These are phyloP conservation scores for Salvia miltiorrhiza DNA, from an alignment of 257 asterid species.

Conservation along the genomic window DNA sequence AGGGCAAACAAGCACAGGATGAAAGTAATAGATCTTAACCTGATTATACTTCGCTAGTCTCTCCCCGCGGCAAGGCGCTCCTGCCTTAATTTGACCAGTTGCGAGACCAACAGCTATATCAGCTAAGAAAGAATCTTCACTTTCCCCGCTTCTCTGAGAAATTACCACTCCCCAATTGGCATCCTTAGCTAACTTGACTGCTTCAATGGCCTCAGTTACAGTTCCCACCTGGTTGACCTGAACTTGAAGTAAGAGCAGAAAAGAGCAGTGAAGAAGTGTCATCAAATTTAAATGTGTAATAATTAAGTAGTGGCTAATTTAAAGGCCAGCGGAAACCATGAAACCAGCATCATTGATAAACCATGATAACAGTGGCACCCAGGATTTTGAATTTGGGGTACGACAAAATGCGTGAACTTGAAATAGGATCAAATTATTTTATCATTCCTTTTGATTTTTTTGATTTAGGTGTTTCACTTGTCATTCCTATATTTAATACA, in stretches of 20 bases:
- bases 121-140: conserved; percentile 85
- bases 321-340: conserved; percentile 1
- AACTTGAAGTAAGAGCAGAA: conserved; percentile 20
- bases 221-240: conserved; percentile 96
- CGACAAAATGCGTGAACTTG: no score
- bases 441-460: no score
- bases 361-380: background rate
- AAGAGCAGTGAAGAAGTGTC: conserved; percentile 7
- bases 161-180: conserved; percentile 93
- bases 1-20: no score
- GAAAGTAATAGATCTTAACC: conserved; percentile 35
- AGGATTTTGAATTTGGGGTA: no score
- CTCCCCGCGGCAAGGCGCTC: conserved; percentile 99
- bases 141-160: conserved; percentile 94
- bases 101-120: conserved; percentile 94
- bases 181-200: conserved; percentile 90
- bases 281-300: background rate
- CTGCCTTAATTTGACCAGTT: conserved; percentile 89
- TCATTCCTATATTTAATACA: no score
- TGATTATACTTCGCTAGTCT: conserved; percentile 95
- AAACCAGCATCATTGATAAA: conserved; percentile 12
- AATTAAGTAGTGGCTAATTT: background rate
- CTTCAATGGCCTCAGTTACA: conserved; percentile 92
- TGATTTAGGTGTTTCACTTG: no score
- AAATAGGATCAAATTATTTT: no score